Base-by-base conservation (phyloP, 2,329 filamentous ascomycete species). In the Chaetothyriales sp. region DNA sequence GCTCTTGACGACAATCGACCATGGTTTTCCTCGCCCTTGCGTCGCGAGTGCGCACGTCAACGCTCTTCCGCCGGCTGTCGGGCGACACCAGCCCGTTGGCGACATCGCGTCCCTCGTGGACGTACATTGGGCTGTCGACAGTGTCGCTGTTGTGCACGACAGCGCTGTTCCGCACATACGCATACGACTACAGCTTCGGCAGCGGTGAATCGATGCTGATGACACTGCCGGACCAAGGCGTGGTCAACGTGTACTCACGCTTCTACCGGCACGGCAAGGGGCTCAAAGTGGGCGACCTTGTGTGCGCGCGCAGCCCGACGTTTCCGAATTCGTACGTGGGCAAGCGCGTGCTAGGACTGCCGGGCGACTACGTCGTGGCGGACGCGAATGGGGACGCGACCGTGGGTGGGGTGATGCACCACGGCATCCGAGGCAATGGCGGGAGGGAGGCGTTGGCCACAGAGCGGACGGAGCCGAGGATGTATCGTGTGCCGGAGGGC, bases 121-220 rank as follows among this genome's bases (percentile, higher is more conserved):
- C 19, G 19, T 28, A 22, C n/a, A 22, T 46, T 18, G 44, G 25
- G 25, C 44, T 20, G 15, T 46, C 44, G 10, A 18, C 19, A 15
- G 8, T 46, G 8, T 46, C 44, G 44, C 25, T 28, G 10, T n/a
- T 46, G 44, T 28, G 44, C 44, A 46, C 13, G n/a, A 22, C 44
- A 5, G 33, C 33, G 10, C 33, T 40, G 10, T 15, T 40, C 13
- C 33, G 33, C 33, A 40, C 33, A 13, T 40, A 40, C 13, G 33
- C 33, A 15, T 40, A 15, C 10, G 33, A 40, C 33, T 40, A 40
- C 33, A 40, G 33, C 33, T 40, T 40, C 33, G 33, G 33, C 10
- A 40, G 33, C 15, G 90, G 90, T 1, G 81, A 88, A 2, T 90
- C 85, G 18, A 97, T 97, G 92, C 77, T 92, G 48, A 90, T 90